Evolutionary conservation across 176 grass and related monocot genomes (phyloP).

Genomic region (Ensete ventricosum): DNA sequence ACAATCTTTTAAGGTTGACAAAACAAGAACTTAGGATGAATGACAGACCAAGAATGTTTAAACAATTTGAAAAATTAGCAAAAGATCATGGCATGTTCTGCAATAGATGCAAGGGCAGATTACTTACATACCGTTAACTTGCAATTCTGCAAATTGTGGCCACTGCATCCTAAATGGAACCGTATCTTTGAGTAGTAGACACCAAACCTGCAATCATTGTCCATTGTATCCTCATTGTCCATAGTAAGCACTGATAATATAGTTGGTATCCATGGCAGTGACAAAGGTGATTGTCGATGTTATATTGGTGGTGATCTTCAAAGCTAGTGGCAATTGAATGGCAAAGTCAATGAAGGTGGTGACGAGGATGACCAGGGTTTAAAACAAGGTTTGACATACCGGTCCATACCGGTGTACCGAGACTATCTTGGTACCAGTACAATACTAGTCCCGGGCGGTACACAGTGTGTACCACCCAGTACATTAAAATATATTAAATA

Average conservation of each 20-base stretch:
- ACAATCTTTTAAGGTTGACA: too few relatives aligned
- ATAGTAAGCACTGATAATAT: not conserved
- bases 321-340: too few relatives aligned
- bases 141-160: slow-evolving; percentile 53
- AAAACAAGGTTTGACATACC: too few relatives aligned
- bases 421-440: too few relatives aligned
- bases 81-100: not conserved
- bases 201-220: slow-evolving; percentile 58
- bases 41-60: not conserved
- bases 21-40: not conserved
- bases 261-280: not conserved
- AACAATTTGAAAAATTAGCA: not conserved
- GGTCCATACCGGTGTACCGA: too few relatives aligned
- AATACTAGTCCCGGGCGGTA: too few relatives aligned
- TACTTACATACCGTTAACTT: slow-evolving; percentile 65
- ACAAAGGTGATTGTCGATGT: not conserved
- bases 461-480: too few relatives aligned
- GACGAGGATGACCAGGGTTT: too few relatives aligned
- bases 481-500: too few relatives aligned
- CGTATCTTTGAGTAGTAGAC: slow-evolving; percentile 64
- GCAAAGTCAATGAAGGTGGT: too few relatives aligned
- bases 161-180: slow-evolving; percentile 91
- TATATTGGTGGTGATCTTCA: too few relatives aligned
- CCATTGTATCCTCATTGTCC: not conserved
- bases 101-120: not conserved